Evolutionary conservation across 164 flowering plant genomes (phyloP), one percentile per base, ranked within the genome.

Genomic region (Vitis amurensis): DNA sequence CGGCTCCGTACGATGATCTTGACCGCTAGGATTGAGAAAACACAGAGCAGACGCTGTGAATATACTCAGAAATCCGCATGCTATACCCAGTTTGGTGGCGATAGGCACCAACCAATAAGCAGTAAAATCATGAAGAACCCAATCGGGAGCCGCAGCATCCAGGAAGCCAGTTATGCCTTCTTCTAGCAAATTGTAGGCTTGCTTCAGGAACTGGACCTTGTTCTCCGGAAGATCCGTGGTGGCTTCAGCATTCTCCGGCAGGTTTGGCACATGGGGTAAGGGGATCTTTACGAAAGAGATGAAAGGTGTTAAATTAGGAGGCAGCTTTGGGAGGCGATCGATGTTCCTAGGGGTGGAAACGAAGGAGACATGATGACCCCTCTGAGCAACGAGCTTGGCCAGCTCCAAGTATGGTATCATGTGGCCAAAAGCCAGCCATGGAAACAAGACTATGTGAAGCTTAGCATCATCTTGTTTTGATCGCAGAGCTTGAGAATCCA

Each of bases 41-140:
- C 67, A 13, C 0, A 68, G 1, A 12, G 37, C 5, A 4, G 68
- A 61, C 4, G 84, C 81, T 11, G 66, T 64, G 56, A 74, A 59
- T 0, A 67, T 59, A 14, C 48, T 52, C 68, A 80, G 79, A 31
- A 66, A 74, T 7, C 59, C 77, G 9, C 47, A 29, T 11, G 74
- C 11, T 55, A 77, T 71, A 1, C 80, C 68, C 11, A 61, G 69
- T n/a, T 63, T 44, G 8, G 58, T 17, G 0, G 82, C 81, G 2
- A 81, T 62, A 3, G 53, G 56, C 0, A 71, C 52, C n/a, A 64
- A 31, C 86, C 84, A 81, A 31, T 71, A 62, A n/a, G 78, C 13
- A 10, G 76, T 67, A 16, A 75, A 67, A 19, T 85, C 85, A 48
- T 64, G 51, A n/a, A 82, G 64, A 44, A 83, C 63, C 85, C 82